Percentiles rank a stretch among this genome's conserved stretches.
Conservation (phyloP, 306 rosid genomes). For the Lithocarpus polystachyus region DNA sequence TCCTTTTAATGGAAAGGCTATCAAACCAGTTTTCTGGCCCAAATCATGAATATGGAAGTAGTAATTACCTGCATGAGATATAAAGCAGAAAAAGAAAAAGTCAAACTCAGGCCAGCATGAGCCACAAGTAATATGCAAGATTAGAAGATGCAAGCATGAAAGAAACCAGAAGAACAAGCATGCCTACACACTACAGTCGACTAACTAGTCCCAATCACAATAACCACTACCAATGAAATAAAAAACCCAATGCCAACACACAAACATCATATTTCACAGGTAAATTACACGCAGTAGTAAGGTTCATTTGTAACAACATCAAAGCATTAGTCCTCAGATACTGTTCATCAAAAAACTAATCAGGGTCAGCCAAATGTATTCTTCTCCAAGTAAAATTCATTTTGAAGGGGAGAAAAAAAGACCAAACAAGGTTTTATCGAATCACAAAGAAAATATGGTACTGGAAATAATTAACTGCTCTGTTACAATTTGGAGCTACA, state of each 20-base stretch:
- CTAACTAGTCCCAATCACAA: not conserved
- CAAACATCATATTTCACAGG: not conserved
- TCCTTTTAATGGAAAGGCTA: slow-evolving; percentile 68
- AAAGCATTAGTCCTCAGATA: not conserved
- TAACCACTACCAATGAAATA: not conserved
- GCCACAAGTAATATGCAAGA: not conserved
- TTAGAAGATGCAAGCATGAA: not conserved
- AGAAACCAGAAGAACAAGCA: not conserved
- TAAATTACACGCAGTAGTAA: not conserved
- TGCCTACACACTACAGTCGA: not conserved
- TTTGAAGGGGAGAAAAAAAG: too few species aligned
- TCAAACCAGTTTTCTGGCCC: slow-evolving; percentile 59
- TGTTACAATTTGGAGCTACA: not conserved
- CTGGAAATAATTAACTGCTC: not conserved
- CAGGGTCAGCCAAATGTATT: too few species aligned
- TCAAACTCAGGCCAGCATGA: slow-evolving; percentile 8
- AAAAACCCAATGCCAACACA: not conserved
- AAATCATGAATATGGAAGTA: slow-evolving; percentile 59
- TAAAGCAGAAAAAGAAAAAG: not conserved
- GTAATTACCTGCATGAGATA: slow-evolving; percentile 58
- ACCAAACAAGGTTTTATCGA: too few species aligned
- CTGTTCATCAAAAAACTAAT: too few species aligned
- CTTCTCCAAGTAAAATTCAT: too few species aligned
- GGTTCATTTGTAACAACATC: not conserved
- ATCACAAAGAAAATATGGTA: not conserved